Evolutionary conservation across 352 stramenopile genomes (phyloP).

Genomic region (Phytopythium mirpurense): DNA sequence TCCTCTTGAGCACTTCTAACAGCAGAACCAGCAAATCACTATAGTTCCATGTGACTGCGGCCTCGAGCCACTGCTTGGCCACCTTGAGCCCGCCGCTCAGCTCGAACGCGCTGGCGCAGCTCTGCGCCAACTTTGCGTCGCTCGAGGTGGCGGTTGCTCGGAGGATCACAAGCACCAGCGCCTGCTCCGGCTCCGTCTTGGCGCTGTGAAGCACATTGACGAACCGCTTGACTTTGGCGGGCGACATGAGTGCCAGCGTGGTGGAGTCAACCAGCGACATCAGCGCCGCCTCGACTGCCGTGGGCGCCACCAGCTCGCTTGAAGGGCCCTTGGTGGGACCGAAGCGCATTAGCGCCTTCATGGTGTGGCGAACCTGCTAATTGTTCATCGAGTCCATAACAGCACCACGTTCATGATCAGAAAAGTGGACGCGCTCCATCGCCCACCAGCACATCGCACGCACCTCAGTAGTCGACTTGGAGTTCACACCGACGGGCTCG

Average conservation of each 20-base stretch:
- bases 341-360: slow-evolving; percentile 1
- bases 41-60: slow-evolving; percentile 75
- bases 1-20: slow-evolving; percentile 72
- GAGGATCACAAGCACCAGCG: slow-evolving; percentile 63
- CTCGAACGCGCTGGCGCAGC: slow-evolving; percentile 62
- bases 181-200: slow-evolving; percentile 68
- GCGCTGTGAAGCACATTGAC: slow-evolving; percentile 49
- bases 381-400: neutral
- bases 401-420: neutral
- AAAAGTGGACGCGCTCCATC: neutral
- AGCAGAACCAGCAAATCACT: slow-evolving; percentile 75
- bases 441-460: neutral
- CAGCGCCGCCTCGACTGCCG: slow-evolving; percentile 39
- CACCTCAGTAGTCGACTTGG: neutral
- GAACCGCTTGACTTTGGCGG: slow-evolving; percentile 48
- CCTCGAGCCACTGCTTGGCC: slow-evolving; percentile 72
- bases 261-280: slow-evolving; percentile 47
- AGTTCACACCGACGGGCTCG: neutral
- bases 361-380: neutral
- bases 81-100: slow-evolving; percentile 68
- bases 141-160: slow-evolving; percentile 54
- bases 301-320: slow-evolving; percentile 11
- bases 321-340: neutral
- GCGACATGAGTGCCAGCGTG: slow-evolving; percentile 42
- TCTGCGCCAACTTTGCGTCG: slow-evolving; percentile 47